Base-by-base conservation (phyloP, 495 filamentous ascomycete species). In the Podospora pseudocomata region DNA sequence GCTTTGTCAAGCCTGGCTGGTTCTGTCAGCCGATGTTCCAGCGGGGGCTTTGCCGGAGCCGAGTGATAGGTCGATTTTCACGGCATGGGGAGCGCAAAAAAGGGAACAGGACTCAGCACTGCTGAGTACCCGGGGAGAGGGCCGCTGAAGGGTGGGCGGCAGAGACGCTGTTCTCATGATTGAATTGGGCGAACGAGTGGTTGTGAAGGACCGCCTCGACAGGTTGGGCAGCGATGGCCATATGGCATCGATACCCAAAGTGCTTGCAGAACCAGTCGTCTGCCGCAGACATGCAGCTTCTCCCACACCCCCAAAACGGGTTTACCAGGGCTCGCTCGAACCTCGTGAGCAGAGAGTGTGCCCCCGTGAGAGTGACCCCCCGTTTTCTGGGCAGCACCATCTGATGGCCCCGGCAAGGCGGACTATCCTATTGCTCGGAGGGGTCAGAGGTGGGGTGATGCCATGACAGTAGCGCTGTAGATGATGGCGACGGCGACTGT, bases 151-250 rank as follows among this genome's bases (percentile, higher is more conserved):
- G 4, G 56, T 63, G 28, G n/a, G 66, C 23, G 23, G 23, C 23
- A 56, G 62, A 30, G 56, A 32, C 34, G 30, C 63, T 66, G 70
- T 74, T 44, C 68, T 56, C 66, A 58, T 71, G 71, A 74, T 76
- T 77, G 75, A 74, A 65, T 64, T 73, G 63, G n/a, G 20, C 19
- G 63, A 74, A 73, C 68, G 72, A 75, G 44, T 76, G 73, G 75
- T 68, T 65, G 69, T 72, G 70, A 70, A 66, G 65, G 72, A 73
- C 72, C 70, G 74, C 72, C 74, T 67, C 63, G 69, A 32, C 57
- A 71, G 76, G 77, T 79, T 79, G 77, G 77, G 77, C 77, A 79
- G 71, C 70, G 73, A 79, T 72, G 77, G 72, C 69, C 74, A 57
- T 73, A 60, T 55, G 75, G 70, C 67, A 64, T 76, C 75, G 69